Percentiles rank a stretch among this genome's conserved stretches.
Evolutionary conservation across 805 yeast genomes (phyloP).

Genomic region (Candida boleticola): DNA sequence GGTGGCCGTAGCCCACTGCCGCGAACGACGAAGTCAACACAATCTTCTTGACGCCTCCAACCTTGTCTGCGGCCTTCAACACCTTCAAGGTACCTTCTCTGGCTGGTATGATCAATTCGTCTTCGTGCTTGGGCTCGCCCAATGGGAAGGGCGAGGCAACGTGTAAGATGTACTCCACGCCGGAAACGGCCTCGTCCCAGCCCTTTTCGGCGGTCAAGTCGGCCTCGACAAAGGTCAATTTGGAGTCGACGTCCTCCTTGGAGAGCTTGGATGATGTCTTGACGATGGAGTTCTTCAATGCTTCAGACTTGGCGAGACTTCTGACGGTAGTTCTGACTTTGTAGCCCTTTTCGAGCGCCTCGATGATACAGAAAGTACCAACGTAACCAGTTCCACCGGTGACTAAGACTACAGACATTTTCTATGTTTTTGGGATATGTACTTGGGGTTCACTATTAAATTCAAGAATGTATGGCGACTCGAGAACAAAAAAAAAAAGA

Average conservation of each 20-base stretch:
- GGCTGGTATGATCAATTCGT: slow-evolving; percentile 9
- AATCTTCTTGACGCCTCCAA: slow-evolving; percentile 4
- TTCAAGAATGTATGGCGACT: too few species aligned
- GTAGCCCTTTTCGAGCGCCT: slow-evolving; percentile 10
- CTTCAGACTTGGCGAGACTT: slow-evolving; percentile 3
- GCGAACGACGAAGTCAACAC: slow-evolving; percentile 9
- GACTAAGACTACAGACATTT: slow-evolving; percentile 8
- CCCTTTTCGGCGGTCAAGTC: slow-evolving; percentile 13
- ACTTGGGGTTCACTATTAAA: too few species aligned
- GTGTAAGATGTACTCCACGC: slow-evolving; percentile 7
- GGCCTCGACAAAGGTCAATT: slow-evolving; percentile 7
- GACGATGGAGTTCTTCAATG: slow-evolving; percentile 1
- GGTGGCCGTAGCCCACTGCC: slow-evolving; percentile 4
- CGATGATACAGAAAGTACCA: slow-evolving; percentile 8
- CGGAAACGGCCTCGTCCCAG: slow-evolving; percentile 9
- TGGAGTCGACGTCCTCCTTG: slow-evolving; percentile 1
- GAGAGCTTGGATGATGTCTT: not conserved
- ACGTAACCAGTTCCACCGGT: slow-evolving; percentile 14
- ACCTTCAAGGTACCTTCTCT: slow-evolving; percentile 8
- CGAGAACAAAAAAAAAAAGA: too few species aligned
- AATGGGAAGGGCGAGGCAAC: slow-evolving; percentile 10
- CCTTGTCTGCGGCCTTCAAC: slow-evolving; percentile 10
- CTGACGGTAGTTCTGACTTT: slow-evolving; percentile 13
- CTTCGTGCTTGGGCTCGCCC: slow-evolving; percentile 3
- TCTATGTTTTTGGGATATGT: too few species aligned